These are phyloP conservation scores for Erodium moschatum DNA, from an alignment of 441 rosid species.

Conservation along the genomic window DNA sequence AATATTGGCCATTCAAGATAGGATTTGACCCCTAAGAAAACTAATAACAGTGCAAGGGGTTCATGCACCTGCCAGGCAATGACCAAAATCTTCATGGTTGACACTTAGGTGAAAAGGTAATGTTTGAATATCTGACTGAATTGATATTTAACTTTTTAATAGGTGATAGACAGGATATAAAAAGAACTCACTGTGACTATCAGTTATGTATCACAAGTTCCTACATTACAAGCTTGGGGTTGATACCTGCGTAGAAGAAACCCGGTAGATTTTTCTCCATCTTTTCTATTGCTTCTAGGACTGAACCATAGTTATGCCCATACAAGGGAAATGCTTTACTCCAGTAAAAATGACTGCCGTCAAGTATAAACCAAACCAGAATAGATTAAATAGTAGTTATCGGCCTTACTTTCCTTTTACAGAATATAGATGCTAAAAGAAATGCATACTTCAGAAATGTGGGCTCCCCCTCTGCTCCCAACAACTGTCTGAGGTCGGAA, in stretches of 20 bases:
- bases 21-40: not conserved
- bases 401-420: conserved; percentile 9
- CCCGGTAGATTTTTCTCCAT: conserved; percentile 86
- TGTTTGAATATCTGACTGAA: not conserved
- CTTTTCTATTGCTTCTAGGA: conserved; percentile 56
- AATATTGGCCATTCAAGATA: not conserved
- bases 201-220: not conserved
- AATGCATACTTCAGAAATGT: conserved; percentile 54
- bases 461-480: conserved; percentile 89
- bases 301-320: conserved; percentile 54
- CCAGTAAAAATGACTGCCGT: conserved; percentile 79
- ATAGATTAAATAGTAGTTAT: conserved; percentile 9
- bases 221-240: conserved; percentile 3
- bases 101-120: not conserved
- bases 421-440: conserved; percentile 6
- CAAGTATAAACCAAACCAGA: conserved; percentile 16
- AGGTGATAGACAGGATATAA: not conserved
- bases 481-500: conserved; percentile 65
- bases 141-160: not conserved
- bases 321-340: conserved; percentile 81
- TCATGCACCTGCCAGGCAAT: not conserved
- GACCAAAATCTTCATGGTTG: too few relatives aligned
- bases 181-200: not conserved
- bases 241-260: conserved; percentile 81
- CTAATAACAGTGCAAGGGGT: not conserved